Evolutionary conservation across 345 rosid species (phyloP), one percentile per base, ranked within the genome.

Genomic region (Citrus maxima): DNA sequence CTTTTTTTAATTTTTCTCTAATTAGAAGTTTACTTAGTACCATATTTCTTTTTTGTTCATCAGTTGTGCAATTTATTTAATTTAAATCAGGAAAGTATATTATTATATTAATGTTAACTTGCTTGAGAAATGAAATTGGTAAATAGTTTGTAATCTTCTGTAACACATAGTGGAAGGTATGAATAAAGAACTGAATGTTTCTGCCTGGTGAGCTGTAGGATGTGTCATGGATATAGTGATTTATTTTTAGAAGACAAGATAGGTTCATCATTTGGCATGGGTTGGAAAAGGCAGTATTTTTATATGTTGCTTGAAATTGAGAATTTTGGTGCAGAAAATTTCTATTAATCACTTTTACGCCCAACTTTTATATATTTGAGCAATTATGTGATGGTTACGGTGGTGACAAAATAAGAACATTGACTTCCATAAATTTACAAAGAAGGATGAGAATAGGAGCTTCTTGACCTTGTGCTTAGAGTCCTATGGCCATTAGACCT

Each of bases 1-100:
- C 67, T 66, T 78, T 55, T 32, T 32, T 68, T 38, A 59, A 67
- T 65, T 70, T 78, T 55, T 32, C 62, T 34, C 49, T 21, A 67
- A 27, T 66, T 55, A 34, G 38, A 54, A 67, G 55, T 67, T 76
- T 55, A 35, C 7, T 18, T 37, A 18, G 25, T 51, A 30, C 10
- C 37, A 10, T 37, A 46, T 24, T 38, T 30, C 60, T 63, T 60
- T 65, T 62, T 18, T 9, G 64, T 16, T 27, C 9, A 35, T 2
- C 65, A 54, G 9, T 30, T 67, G 18, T 28, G 73, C 55, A 38
- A 9, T 73, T 76, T 61, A 14, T 54, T 49, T 75, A 25, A 13
- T 40, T 78, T 73, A 30, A 54, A 55, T 61, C 61, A 34, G 37
- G 5, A 55, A 10, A 55, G 35, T 34, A 54, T 63, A 13, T 54